Evolutionary conservation across 2,329 filamentous ascomycete species (phyloP), one percentile per base, ranked within the genome.

Genomic region (Claviceps fusiformis): DNA sequence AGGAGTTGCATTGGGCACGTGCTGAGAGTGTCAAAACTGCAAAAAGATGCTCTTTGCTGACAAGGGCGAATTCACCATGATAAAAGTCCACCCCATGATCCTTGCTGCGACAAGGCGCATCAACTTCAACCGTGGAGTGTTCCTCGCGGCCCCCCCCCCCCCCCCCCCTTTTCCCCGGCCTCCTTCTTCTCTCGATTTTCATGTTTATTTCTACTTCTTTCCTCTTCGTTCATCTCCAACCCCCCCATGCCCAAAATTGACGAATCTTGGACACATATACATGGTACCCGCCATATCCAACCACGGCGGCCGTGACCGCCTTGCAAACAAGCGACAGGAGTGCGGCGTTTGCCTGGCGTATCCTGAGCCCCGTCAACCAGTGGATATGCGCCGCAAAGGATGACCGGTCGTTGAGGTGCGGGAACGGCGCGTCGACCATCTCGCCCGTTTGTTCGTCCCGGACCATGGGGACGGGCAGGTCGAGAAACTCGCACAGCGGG

Each of bases 401-500:
- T 31, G 59, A 62, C 1, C 65, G 61, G 41, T 70, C 67, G 39
- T 70, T 68, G 47, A 66, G 59, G 13, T 59, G 64, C 2, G 68
- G 68, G 17, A 69, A 70, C 1, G 66, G 67, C 13, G 63, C 65
- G 33, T 66, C 63, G 0, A 65, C 65, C 60, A 60, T 59, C 55
- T 66, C 59, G 17, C 67, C 67, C 44, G 62, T 69, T 54, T 56
- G 47, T 1, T 61, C 61, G n/a, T 70, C 67, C 55, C 55, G 53
- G 41, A 66, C 64, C 59, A 54, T 61, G 2, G 73, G 73, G 39
- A 72, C 62, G 0, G 68, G 62, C 46, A 73, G 68, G 8, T 60
- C 67, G 2, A 75, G 63, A 45, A 71, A 68, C 24, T 65, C 55
- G 52, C 72, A 75, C 10, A 75, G 63, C 8, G 73, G 71, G n/a